These are phyloP conservation scores for Schizochytrium sp. DNA, from an alignment of 108 stramenopile genomes.

Conservation along the genomic window DNA sequence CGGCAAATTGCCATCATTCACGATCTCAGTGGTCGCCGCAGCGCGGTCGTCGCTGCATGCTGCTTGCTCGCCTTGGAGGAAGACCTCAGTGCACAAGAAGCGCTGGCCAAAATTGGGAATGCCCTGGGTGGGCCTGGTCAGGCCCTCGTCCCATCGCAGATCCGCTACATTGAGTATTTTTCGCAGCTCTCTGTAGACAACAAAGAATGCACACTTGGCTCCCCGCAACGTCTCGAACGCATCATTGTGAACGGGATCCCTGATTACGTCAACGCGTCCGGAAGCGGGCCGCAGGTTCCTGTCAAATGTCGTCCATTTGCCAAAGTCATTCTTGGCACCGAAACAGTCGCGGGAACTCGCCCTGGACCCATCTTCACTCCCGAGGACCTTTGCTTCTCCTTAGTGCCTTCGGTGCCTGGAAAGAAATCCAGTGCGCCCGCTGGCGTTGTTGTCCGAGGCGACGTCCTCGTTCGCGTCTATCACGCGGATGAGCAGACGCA, in stretches of 20 bases:
- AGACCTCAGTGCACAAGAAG: neutral
- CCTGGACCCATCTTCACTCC: neutral
- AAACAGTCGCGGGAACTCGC: neutral
- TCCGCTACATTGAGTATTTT: neutral
- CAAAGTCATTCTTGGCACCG: neutral
- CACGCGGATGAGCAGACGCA: neutral
- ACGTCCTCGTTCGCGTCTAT: neutral
- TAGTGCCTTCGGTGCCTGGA: neutral
- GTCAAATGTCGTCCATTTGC: neutral
- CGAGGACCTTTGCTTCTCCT: neutral
- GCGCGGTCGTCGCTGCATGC: neutral
- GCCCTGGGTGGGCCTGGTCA: neutral
- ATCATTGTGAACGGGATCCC: constrained; percentile 14
- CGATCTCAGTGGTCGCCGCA: neutral
- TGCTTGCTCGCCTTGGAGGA: neutral
- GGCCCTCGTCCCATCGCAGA: neutral
- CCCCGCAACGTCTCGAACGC: neutral
- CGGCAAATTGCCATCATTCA: neutral
- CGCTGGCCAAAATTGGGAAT: neutral
- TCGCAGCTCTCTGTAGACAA: neutral
- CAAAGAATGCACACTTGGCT: no score
- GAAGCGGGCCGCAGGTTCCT: neutral
- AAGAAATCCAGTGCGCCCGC: neutral
- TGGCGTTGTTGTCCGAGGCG: neutral
- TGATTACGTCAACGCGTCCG: neutral